phyloP scores from a whole-genome alignment of 352 stramenopile genomes.

The Pythium volutum region DNA sequence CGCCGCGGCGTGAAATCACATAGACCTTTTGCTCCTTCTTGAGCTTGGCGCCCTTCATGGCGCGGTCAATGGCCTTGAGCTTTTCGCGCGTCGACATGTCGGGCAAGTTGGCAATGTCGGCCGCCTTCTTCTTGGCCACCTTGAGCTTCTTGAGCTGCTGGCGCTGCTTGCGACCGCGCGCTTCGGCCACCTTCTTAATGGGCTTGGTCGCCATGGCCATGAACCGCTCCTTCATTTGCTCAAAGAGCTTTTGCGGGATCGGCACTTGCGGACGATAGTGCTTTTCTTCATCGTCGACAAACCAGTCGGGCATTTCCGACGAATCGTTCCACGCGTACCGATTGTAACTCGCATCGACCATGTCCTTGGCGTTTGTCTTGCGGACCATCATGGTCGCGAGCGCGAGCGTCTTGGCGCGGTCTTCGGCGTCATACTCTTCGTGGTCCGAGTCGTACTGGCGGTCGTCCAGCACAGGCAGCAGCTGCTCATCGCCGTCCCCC shows the following conservation, averaged over 20 bases:
- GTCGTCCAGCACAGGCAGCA: constrained; percentile 70
- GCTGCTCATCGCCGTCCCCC: constrained; percentile 34
- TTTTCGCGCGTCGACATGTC: constrained; percentile 98
- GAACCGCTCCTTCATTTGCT: constrained; percentile 98
- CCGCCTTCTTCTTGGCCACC: constrained; percentile 97
- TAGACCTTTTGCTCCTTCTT: constrained; percentile 96
- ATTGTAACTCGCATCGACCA: constrained; percentile 99
- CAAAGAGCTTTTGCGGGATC: constrained; percentile 95
- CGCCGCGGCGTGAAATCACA: constrained; percentile 89
- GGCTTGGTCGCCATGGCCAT: constrained; percentile 95
- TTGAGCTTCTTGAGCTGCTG: constrained; percentile 94
- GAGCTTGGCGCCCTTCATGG: constrained; percentile 90
- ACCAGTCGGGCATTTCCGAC: constrained; percentile 96
- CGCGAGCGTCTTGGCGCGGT: constrained; percentile 95
- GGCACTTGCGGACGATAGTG: constrained; percentile 98
- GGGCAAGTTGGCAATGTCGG: constrained; percentile 92
- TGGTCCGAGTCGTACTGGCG: constrained; percentile 95
- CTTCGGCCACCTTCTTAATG: constrained; percentile 99
- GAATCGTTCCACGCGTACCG: constrained; percentile 99
- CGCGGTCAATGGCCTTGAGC: constrained; percentile 97
- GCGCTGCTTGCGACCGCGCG: constrained; percentile 94
- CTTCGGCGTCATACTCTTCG: constrained; percentile 97
- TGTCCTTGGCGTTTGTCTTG: constrained; percentile 95
- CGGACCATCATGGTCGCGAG: constrained; percentile 98
- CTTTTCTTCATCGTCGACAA: constrained; percentile 94